These are phyloP conservation scores for Aspergillus steynii DNA, from an alignment of 495 filamentous ascomycete species.

Conservation along the genomic window DNA sequence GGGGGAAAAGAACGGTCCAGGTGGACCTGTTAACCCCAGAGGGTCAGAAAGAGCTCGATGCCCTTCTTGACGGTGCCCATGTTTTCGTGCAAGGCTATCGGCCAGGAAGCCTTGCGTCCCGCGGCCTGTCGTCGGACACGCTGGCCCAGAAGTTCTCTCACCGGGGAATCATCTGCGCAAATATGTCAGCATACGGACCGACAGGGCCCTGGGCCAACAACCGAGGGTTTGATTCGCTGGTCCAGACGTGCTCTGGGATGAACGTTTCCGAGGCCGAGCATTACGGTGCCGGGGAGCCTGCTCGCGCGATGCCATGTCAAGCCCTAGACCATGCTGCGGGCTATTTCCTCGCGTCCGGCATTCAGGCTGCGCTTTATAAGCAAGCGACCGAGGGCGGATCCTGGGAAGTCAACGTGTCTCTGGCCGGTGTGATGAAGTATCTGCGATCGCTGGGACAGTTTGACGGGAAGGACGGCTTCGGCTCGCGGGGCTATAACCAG, in stretches of 20 bases:
- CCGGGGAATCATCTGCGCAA: conserved; percentile 58
- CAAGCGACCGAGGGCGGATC: conserved; percentile 56
- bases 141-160: conserved; percentile 37
- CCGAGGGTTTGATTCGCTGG: conserved; percentile 46
- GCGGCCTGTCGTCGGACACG: conserved; percentile 49
- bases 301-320: conserved; percentile 57
- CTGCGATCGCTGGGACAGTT: conserved; percentile 26
- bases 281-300: conserved; percentile 62
- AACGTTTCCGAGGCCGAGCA: conserved; percentile 40
- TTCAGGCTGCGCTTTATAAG: conserved; percentile 53
- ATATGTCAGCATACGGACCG: conserved; percentile 61
- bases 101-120: conserved; percentile 52
- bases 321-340: conserved; percentile 64
- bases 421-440: conserved; percentile 34
- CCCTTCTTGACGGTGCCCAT: conserved; percentile 48
- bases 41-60: conserved; percentile 45
- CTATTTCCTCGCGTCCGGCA: conserved; percentile 54
- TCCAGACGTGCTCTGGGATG: conserved; percentile 53
- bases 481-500: conserved; percentile 13
- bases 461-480: conserved; percentile 20
- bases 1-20: conserved; percentile 53
- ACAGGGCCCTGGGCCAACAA: conserved; percentile 28
- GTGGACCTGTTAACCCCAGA: conserved; percentile 50
- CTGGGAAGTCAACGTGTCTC: conserved; percentile 54
- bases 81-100: conserved; percentile 58